Conservation (phyloP, 306 rosid genomes). For the Aeschynomene evenia region DNA sequence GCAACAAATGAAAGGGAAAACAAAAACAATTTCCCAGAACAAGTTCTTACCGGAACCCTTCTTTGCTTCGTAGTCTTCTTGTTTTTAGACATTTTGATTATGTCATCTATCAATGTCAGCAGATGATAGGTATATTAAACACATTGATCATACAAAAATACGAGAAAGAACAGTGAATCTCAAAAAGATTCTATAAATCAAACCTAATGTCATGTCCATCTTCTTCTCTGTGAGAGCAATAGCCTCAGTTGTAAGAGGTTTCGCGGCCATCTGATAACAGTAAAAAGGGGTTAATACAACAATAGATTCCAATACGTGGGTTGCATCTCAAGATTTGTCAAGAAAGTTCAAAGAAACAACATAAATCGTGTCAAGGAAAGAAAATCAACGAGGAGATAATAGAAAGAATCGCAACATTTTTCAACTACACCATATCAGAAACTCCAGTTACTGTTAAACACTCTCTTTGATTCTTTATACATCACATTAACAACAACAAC, state of each 20-base stretch:
- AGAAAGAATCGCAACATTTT: background rate
- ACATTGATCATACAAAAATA: background rate
- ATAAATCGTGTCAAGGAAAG: background rate
- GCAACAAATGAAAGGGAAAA: background rate
- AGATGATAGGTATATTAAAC: background rate
- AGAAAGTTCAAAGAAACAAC: background rate
- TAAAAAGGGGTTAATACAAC: background rate
- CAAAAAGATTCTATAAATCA: background rate
- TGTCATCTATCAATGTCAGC: conserved; percentile 53
- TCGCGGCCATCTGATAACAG: conserved; percentile 65
- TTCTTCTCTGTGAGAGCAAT: conserved; percentile 96
- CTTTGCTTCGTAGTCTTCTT: conserved; percentile 43
- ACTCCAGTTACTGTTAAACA: background rate
- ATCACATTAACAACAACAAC: background rate
- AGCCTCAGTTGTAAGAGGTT: conserved; percentile 68
- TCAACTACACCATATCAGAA: background rate
- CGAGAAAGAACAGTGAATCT: background rate
- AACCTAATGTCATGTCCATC: conserved; percentile 93
- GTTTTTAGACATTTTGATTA: conserved; percentile 76
- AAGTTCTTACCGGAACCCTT: conserved; percentile 55
- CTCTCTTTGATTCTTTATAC: background rate
- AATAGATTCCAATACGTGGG: conserved; percentile 1
- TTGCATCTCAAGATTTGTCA: background rate
- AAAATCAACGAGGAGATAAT: background rate
- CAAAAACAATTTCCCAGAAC: background rate